Percentiles rank a stretch among this genome's conserved stretches.
Evolutionary conservation across 75 land plant genomes (phyloP).

Genomic region (Isoetes taiwanensis): DNA sequence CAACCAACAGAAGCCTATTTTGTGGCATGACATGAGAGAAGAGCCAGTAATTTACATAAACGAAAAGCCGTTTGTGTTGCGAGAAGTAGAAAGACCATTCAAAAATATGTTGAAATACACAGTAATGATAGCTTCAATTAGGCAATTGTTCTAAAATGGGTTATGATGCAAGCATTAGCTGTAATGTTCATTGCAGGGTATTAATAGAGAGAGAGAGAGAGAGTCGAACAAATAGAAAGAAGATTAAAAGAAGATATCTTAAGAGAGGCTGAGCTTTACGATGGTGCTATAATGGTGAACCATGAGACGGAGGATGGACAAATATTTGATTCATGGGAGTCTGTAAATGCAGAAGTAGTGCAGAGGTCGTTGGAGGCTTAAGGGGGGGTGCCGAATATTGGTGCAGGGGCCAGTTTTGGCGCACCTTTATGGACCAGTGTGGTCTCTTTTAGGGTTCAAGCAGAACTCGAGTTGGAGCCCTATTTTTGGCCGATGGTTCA

Average conservation of each 20-base stretch:
- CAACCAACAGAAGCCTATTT: slow-evolving; percentile 46
- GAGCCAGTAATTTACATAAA: slow-evolving; percentile 95
- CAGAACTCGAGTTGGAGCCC: too few relatives aligned
- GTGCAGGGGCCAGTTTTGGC: too few relatives aligned
- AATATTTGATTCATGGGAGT: slow-evolving; percentile 94
- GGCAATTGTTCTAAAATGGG: too few relatives aligned
- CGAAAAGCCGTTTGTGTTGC: slow-evolving; percentile 93
- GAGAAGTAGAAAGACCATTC: slow-evolving; percentile 91
- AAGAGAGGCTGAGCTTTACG: slow-evolving; percentile 69
- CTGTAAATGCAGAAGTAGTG: slow-evolving; percentile 44
- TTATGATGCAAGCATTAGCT: too few relatives aligned
- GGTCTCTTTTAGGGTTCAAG: too few relatives aligned
- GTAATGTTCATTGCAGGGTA: slow-evolving; percentile 71
- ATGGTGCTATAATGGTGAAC: slow-evolving; percentile 92
- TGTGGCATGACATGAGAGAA: slow-evolving; percentile 99
- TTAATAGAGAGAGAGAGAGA: slow-evolving; percentile 73
- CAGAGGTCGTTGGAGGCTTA: slow-evolving; percentile 89
- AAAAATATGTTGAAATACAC: slow-evolving; percentile 93
- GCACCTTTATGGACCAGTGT: too few relatives aligned
- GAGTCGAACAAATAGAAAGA: slow-evolving; percentile 92
- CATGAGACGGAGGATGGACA: slow-evolving; percentile 88
- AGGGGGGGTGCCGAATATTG: too few relatives aligned
- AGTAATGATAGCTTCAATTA: too few relatives aligned
- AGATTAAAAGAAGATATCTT: slow-evolving; percentile 84
- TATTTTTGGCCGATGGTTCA: too few relatives aligned